Conservation (phyloP, 805 yeast species). For the Torulaspora maleeae region DNA sequence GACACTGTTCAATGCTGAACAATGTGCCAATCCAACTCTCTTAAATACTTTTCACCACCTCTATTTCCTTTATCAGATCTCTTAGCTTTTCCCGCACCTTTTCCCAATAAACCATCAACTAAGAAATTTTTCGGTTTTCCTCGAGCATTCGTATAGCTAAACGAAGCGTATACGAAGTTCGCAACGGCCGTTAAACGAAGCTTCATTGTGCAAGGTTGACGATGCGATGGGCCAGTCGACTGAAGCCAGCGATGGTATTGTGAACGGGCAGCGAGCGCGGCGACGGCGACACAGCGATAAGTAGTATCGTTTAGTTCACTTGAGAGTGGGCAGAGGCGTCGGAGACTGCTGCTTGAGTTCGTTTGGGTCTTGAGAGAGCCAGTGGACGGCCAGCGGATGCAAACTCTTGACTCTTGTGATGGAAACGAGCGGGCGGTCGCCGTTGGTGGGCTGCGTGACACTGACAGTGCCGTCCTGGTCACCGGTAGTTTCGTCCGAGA, state of each 20-base stretch:
- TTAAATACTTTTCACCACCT: background rate
- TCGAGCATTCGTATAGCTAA: slow-evolving; percentile 6
- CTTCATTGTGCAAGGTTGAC: too few species aligned
- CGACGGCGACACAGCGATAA: background rate
- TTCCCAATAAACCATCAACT: background rate
- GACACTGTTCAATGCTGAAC: background rate
- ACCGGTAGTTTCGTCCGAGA: slow-evolving; percentile 18
- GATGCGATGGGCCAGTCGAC: too few species aligned
- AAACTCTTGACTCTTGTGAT: slow-evolving; percentile 43
- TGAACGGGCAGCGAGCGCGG: too few species aligned
- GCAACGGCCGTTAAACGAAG: background rate
- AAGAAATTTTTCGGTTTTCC: slow-evolving; percentile 4
- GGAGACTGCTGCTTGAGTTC: slow-evolving; percentile 8
- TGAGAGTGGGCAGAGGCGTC: slow-evolving; percentile 1
- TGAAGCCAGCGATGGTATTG: too few species aligned
- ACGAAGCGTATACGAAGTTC: slow-evolving; percentile 4
- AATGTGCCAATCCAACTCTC: background rate
- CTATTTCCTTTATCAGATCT: background rate
- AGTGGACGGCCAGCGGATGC: slow-evolving; percentile 67
- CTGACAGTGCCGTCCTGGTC: slow-evolving; percentile 23
- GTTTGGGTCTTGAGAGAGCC: slow-evolving; percentile 43
- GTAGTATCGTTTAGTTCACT: background rate
- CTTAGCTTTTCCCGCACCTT: slow-evolving; percentile 3
- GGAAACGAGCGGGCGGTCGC: slow-evolving; percentile 11
- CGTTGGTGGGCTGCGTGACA: slow-evolving; percentile 1